A percentile compares a stretch with the other conserved stretches of the same genome.
Conservation (phyloP, 1,284 basidiomycete genomes). For the Apiotrichum siamense region DNA sequence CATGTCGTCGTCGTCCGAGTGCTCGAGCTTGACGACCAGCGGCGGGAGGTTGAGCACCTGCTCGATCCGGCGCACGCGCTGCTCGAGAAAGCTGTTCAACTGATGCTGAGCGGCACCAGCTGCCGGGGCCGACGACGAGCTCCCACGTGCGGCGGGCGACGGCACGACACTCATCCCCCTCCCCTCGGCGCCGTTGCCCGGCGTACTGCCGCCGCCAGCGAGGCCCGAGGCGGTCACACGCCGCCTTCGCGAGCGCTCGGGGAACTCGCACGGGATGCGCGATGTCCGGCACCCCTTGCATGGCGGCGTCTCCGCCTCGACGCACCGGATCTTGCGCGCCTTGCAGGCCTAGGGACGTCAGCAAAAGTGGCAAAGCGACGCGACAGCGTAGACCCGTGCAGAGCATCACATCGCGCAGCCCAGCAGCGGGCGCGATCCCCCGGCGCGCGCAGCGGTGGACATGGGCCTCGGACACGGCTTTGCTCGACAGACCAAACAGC, state of each 20-base stretch:
- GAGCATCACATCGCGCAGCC: too few relatives aligned
- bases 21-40: not conserved
- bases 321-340: slow-evolving; percentile 23
- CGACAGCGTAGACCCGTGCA: too few relatives aligned
- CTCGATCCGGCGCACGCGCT: slow-evolving; percentile 18
- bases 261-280: slow-evolving; percentile 20
- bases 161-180: not conserved
- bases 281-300: slow-evolving; percentile 20
- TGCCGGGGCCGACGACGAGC: not conserved
- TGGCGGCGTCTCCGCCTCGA: slow-evolving; percentile 18
- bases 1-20: not conserved
- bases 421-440: too few relatives aligned
- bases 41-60: slow-evolving; percentile 14
- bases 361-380: not conserved
- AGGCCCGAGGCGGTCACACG: not conserved
- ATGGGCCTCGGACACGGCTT: too few relatives aligned
- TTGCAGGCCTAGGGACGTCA: slow-evolving; percentile 17
- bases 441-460: too few relatives aligned
- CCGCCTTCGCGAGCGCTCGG: slow-evolving; percentile 10
- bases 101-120: not conserved
- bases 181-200: not conserved
- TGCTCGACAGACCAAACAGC: too few relatives aligned
- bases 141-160: not conserved
- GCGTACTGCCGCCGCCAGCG: not conserved
- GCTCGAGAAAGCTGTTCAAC: slow-evolving; percentile 7